These are phyloP conservation scores for Russula ochroleuca DNA, from an alignment of 768 basidiomycete genomes.

Conservation along the genomic window DNA sequence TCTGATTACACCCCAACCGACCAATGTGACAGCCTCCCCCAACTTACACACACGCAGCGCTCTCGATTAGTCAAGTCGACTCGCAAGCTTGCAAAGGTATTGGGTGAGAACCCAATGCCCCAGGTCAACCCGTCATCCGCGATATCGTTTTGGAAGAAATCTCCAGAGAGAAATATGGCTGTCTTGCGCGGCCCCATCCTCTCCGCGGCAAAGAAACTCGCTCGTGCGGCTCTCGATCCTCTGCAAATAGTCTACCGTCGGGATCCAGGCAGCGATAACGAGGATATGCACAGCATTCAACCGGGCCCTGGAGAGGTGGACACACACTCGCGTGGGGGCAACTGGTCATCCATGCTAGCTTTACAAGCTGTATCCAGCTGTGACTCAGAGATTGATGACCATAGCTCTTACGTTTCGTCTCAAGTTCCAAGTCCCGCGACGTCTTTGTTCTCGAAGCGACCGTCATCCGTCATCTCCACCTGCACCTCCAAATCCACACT, in stretches of 20 bases:
- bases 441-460: constrained; percentile 4
- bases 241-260: constrained; percentile 3
- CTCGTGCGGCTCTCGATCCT: constrained; percentile 7
- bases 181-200: not conserved
- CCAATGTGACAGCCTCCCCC: not conserved
- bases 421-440: not conserved
- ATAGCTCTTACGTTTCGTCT: not conserved
- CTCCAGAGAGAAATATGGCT: not conserved
- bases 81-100: constrained; percentile 25
- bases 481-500: constrained; percentile 2
- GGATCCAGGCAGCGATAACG: not conserved
- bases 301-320: not conserved
- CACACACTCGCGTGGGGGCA: too few species aligned
- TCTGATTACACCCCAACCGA: not conserved
- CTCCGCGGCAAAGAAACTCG: constrained; percentile 9
- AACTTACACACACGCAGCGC: constrained; percentile 18
- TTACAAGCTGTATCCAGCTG: not conserved
- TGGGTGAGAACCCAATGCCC: constrained; percentile 24
- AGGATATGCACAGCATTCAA: not conserved
- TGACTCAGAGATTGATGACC: not conserved
- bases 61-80: constrained; percentile 21
- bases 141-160: not conserved
- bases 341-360: not conserved
- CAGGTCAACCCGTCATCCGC: constrained; percentile 12
- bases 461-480: constrained; percentile 9